phyloP scores from a whole-genome alignment of 768 basidiomycete species.

The Neoboletus magnificus region DNA sequence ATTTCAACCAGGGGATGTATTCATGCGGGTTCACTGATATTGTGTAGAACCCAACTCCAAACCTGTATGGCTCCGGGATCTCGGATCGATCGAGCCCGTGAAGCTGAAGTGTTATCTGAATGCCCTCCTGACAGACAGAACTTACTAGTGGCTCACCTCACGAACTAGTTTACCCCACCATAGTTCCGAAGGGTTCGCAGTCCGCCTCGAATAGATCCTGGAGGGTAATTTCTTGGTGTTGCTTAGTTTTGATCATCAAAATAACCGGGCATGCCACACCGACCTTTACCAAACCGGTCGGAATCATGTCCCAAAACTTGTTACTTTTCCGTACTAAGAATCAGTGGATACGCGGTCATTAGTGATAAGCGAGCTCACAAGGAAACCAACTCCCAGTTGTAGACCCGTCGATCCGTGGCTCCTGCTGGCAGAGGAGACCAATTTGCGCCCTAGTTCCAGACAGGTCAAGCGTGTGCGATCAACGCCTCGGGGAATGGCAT shows the following conservation, averaged over 20 bases:
- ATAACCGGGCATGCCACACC: background rate
- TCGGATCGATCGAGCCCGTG: constrained; percentile 31
- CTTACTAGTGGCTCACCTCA: constrained; percentile 31
- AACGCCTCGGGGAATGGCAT: constrained; percentile 9
- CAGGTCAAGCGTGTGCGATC: background rate
- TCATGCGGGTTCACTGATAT: constrained; percentile 47
- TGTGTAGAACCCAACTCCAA: constrained; percentile 45
- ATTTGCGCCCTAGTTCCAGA: constrained; percentile 39
- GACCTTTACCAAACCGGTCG: constrained; percentile 41
- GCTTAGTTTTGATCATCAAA: constrained; percentile 1
- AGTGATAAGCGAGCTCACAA: constrained; percentile 33
- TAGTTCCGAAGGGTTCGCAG: constrained; percentile 18
- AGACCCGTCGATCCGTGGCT: constrained; percentile 30
- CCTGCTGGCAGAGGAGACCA: constrained; percentile 44
- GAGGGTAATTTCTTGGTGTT: constrained; percentile 37
- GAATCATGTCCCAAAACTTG: constrained; percentile 47
- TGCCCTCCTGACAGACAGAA: background rate
- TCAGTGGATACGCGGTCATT: constrained; percentile 4
- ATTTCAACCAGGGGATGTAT: constrained; percentile 50
- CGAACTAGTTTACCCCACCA: constrained; percentile 42
- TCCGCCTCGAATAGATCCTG: constrained; percentile 28
- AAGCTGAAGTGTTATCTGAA: constrained; percentile 27
- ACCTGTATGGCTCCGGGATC: constrained; percentile 32
- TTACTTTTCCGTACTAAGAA: constrained; percentile 27
- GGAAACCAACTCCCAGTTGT: constrained; percentile 39